Percentiles rank a stretch among this genome's conserved stretches.
These are phyloP conservation scores for Dactylellina cionopaga DNA, from an alignment of 2,329 filamentous ascomycete species.

Conservation along the genomic window DNA sequence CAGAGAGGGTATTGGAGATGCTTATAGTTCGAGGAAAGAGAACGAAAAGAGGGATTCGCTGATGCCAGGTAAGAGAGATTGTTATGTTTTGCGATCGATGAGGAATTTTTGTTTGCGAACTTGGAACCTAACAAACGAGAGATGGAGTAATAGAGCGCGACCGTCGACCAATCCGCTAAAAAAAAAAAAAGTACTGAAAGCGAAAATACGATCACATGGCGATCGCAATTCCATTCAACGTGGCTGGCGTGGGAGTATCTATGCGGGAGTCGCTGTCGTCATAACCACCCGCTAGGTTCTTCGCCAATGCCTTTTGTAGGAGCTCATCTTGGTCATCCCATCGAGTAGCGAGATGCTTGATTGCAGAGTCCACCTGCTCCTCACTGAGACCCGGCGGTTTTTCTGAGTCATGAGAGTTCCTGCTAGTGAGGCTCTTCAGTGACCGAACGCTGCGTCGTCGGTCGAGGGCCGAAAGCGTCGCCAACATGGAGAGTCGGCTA, in stretches of 20 bases:
- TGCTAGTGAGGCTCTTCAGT: constrained; percentile 44
- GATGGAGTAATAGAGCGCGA: not conserved
- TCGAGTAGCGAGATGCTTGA: constrained; percentile 38
- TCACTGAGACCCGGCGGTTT: constrained; percentile 44
- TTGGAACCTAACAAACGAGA: constrained; percentile 6
- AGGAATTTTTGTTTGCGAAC: too few species aligned
- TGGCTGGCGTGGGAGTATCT: constrained; percentile 37
- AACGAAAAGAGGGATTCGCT: not conserved
- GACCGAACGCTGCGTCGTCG: constrained; percentile 44
- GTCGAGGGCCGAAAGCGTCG: constrained; percentile 27
- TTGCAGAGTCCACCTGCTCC: constrained; percentile 45
- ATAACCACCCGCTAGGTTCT: constrained; percentile 18
- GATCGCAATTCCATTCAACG: constrained; percentile 40
- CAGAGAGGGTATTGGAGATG: constrained; percentile 36
- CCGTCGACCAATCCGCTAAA: not conserved
- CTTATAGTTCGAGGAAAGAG: not conserved
- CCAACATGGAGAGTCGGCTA: constrained; percentile 33
- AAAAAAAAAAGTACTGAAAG: not conserved
- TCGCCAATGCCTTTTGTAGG: constrained; percentile 19
- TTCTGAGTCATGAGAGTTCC: constrained; percentile 44
- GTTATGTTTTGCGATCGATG: too few species aligned
- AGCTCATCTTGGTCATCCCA: constrained; percentile 47
- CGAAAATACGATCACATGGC: constrained; percentile 24
- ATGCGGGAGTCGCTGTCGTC: constrained; percentile 42
- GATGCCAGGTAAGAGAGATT: not conserved